phyloP scores from a whole-genome alignment of 2,329 filamentous ascomycete genomes.

The Colletotrichum shisoi region DNA sequence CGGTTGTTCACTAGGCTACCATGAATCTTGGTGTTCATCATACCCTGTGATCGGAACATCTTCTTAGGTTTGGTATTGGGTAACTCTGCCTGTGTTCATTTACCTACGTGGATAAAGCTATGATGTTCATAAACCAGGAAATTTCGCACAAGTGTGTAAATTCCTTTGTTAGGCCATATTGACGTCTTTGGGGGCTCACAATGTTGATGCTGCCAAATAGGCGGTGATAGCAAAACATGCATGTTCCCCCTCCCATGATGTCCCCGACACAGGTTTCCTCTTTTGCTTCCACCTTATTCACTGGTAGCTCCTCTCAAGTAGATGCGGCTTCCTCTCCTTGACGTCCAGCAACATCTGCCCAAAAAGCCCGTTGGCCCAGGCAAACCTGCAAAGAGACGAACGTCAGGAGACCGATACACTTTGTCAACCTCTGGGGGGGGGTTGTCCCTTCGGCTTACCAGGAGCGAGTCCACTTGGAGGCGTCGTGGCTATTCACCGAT shows the following conservation, averaged over 20 bases:
- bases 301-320: constrained; percentile 64
- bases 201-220: too few relatives aligned
- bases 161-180: not conserved
- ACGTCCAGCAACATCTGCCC: constrained; percentile 82
- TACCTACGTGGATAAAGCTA: not conserved
- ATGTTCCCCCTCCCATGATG: not conserved
- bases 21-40: not conserved
- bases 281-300: not conserved
- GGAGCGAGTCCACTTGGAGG: constrained; percentile 54
- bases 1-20: not conserved
- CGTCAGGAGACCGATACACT: not conserved
- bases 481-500: constrained; percentile 72
- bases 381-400: constrained; percentile 68
- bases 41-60: too few relatives aligned
- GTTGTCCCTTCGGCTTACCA: constrained; percentile 48
- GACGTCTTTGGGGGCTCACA: not conserved
- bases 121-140: too few relatives aligned
- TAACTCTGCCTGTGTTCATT: not conserved
- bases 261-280: too few relatives aligned
- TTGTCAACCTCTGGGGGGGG: not conserved
- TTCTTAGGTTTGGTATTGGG: not conserved
- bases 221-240: not conserved
- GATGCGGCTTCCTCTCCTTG: constrained; percentile 73
- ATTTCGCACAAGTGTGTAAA: too few relatives aligned
- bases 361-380: constrained; percentile 90